Conservation (phyloP, 2,329 filamentous ascomycete genomes). For the Periconia sp. region DNA sequence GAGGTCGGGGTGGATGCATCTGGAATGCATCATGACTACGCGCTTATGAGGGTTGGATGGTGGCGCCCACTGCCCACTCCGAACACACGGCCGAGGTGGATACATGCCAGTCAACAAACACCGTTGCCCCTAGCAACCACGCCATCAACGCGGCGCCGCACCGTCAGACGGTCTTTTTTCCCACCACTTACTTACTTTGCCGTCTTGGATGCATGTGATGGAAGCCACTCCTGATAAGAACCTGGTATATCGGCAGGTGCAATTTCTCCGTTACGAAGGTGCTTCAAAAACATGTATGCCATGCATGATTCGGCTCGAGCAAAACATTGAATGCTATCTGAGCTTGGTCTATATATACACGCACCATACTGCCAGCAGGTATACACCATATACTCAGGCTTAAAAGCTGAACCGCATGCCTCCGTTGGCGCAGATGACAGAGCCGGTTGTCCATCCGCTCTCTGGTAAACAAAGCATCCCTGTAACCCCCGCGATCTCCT, state of each 20-base stretch:
- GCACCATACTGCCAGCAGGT: background rate
- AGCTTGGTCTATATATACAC: background rate
- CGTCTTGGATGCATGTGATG: background rate
- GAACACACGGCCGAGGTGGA: background rate
- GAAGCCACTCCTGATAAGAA: background rate
- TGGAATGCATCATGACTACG: background rate
- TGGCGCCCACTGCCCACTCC: no score
- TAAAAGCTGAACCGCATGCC: slow-evolving; percentile 58
- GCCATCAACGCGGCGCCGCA: background rate
- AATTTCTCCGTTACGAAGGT: no score
- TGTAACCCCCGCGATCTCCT: slow-evolving; percentile 74
- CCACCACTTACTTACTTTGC: no score
- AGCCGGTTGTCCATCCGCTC: slow-evolving; percentile 76
- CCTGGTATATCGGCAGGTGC: no score
- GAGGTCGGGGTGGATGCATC: background rate
- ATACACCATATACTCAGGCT: background rate
- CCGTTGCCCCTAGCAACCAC: slow-evolving; percentile 14
- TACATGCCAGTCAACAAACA: slow-evolving; percentile 14
- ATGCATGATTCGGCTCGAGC: no score
- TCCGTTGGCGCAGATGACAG: slow-evolving; percentile 78
- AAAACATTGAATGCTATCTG: background rate
- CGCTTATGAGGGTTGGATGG: slow-evolving; percentile 13
- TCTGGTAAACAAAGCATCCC: slow-evolving; percentile 75
- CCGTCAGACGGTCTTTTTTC: no score
- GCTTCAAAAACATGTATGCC: no score